Percentiles rank a stretch among this genome's conserved stretches.
Conservation (phyloP, 2,329 filamentous ascomycete species). For the Pseudogymnoascus sp. region DNA sequence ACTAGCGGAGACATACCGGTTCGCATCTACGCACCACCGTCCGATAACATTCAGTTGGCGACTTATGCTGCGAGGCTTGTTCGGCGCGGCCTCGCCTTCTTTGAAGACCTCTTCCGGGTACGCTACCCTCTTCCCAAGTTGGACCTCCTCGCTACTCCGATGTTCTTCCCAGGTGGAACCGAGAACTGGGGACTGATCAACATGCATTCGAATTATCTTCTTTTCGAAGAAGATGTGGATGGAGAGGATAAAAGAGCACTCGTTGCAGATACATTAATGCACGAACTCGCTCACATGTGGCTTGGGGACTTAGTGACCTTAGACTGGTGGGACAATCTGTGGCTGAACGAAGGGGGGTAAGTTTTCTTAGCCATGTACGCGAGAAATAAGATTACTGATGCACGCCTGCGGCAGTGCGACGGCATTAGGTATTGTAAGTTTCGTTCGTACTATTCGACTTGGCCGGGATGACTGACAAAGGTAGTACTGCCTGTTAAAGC, state of each 20-base stretch:
- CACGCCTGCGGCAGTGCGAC: slow-evolving; percentile 16
- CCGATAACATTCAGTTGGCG: neutral
- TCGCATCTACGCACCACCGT: slow-evolving; percentile 57
- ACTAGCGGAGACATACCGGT: slow-evolving; percentile 62
- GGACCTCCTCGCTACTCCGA: slow-evolving; percentile 67
- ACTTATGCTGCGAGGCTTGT: slow-evolving; percentile 47
- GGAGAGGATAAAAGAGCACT: slow-evolving; percentile 23
- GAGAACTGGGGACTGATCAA: slow-evolving; percentile 70
- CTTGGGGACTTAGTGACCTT: slow-evolving; percentile 69
- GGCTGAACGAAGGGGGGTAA: slow-evolving; percentile 66
- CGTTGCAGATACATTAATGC: slow-evolving; percentile 46
- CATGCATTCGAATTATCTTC: slow-evolving; percentile 57
- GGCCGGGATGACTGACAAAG: slow-evolving; percentile 61
- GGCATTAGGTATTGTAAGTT: slow-evolving; percentile 4
- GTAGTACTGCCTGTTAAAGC: slow-evolving; percentile 66
- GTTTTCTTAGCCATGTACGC: slow-evolving; percentile 37
- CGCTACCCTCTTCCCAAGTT: slow-evolving; percentile 65
- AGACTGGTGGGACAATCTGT: slow-evolving; percentile 68
- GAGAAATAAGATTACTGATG: slow-evolving; percentile 15
- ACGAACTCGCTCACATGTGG: slow-evolving; percentile 69
- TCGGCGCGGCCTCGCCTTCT: slow-evolving; percentile 58
- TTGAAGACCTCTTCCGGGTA: slow-evolving; percentile 62
- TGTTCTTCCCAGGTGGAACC: slow-evolving; percentile 58
- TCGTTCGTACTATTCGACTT: neutral
- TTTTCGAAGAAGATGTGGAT: slow-evolving; percentile 62